These are phyloP conservation scores for Phyllosticta citrichinensis DNA, from an alignment of 2,329 filamentous ascomycete species.

Conservation along the genomic window DNA sequence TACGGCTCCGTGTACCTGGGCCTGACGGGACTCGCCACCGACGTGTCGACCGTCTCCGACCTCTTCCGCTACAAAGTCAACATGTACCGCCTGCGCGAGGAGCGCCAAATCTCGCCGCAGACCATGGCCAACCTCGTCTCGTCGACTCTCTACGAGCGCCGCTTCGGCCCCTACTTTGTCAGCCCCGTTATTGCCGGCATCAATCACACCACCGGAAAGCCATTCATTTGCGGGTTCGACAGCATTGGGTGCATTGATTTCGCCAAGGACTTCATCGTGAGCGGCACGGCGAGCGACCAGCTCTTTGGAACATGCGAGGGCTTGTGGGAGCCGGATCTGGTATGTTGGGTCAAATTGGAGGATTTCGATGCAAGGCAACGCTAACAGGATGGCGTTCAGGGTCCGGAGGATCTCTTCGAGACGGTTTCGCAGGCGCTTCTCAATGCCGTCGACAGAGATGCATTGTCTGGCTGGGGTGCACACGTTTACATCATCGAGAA, in stretches of 20 bases:
- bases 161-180: conserved; percentile 96
- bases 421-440: conserved; percentile 93
- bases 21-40: conserved; percentile 90
- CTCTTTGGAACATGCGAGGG: conserved; percentile 98
- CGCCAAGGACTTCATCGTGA: conserved; percentile 98
- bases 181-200: conserved; percentile 89
- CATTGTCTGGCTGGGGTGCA: conserved; percentile 93
- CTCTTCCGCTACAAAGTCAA: conserved; percentile 99
- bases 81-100: conserved; percentile 98
- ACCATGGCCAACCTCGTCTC: conserved; percentile 96
- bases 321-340: conserved; percentile 94
- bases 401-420: conserved; percentile 91
- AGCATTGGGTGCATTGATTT: conserved; percentile 99
- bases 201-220: conserved; percentile 85
- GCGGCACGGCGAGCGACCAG: conserved; percentile 91
- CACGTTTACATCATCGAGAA: conserved; percentile 99
- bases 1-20: conserved; percentile 95
- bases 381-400: conserved; percentile 39
- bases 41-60: conserved; percentile 88
- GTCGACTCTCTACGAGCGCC: conserved; percentile 75
- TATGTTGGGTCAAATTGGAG: conserved; percentile 36
- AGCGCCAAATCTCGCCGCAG: conserved; percentile 86
- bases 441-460: conserved; percentile 93
- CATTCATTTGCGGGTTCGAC: conserved; percentile 98
- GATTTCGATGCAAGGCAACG: neutral